phyloP scores from a whole-genome alignment of 805 yeast species.

The Cyberlindnera samutprakarnensis region DNA sequence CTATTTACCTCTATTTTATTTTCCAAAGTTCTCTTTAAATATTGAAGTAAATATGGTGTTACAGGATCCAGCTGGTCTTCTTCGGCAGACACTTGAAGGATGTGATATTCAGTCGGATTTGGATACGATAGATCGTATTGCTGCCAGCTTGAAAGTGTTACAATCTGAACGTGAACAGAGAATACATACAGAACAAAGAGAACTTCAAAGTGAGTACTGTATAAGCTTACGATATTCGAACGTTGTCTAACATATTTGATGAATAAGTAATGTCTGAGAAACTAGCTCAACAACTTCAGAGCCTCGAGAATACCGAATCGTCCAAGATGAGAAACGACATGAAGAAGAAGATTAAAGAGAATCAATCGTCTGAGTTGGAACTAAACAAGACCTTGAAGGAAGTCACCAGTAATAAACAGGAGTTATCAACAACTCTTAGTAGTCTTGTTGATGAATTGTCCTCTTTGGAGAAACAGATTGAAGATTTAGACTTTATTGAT shows the following conservation, averaged over 20 bases:
- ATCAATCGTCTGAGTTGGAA: conserved; percentile 40
- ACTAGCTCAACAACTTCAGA: conserved; percentile 9
- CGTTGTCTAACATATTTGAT: not conserved
- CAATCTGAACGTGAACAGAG: conserved; percentile 24
- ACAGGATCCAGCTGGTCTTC: conserved; percentile 20
- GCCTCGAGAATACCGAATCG: conserved; percentile 20
- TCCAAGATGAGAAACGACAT: conserved; percentile 25
- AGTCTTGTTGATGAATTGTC: conserved; percentile 30
- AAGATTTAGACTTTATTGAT: conserved; percentile 21
- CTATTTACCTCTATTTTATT: too few species aligned
- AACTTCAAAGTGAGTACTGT: conserved; percentile 10
- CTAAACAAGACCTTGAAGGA: conserved; percentile 47
- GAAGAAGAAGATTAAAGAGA: conserved; percentile 24
- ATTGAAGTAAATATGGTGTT: too few species aligned
- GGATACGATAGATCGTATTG: conserved; percentile 36
- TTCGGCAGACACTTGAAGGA: conserved; percentile 37
- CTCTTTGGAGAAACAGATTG: conserved; percentile 27
- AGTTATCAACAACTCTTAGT: conserved; percentile 29
- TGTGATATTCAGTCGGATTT: conserved; percentile 47
- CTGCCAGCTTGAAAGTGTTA: conserved; percentile 28
- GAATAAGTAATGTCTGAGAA: conserved; percentile 10
- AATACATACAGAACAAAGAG: conserved; percentile 14
- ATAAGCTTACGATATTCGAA: not conserved
- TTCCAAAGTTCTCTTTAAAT: too few species aligned
- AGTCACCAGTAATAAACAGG: conserved; percentile 35